Evolutionary conservation across 2,329 filamentous ascomycete species (phyloP), one percentile per base, ranked within the genome.

Genomic region (Colletotrichum sp.): DNA sequence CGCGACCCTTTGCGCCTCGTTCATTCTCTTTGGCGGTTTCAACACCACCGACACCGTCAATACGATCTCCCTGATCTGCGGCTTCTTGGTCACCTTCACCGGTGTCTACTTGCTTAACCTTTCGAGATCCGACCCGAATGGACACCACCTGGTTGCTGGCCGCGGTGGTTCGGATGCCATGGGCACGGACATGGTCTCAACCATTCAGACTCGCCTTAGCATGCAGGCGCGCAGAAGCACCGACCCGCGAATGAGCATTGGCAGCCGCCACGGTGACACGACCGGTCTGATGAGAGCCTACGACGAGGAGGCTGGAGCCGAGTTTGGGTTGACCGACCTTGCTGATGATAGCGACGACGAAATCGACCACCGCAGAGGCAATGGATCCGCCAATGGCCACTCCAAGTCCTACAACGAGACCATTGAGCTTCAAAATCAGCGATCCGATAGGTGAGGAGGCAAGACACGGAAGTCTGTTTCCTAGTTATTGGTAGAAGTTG

Each of bases 51-150:
- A 98, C 80, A 90, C 94, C 7, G 95, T 98, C 79, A 98, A 97
- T 86, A 98, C 95, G 1, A 92, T 99, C 74, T 98, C 96, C 5
- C 90, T 99, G 16, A 90, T 99, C 68, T 96, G 94, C 83, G 96
- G 96, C 75, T 99, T 99, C 87, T 91, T 99, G 74, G 93, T 97
- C 79, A 99, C 98, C 76, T 99, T 99, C 84, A 94, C 96, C 4
- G 96, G 96, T 32, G 96, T 99, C 69, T 99, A 99, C 85, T 92
- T 99, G 7, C 91, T 99, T 79, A 99, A 99, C 82, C 92, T 99
- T n/a, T 98, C 96, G 1, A 93, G 97, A 81, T 91, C 93, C 79
- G 97, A 99, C 82, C 96, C 97, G 2, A 93, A 98, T 81, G 96
- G 96, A 68, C 92, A 90, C 74, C 91, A 90, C 74, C 84, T 93